phyloP scores from a whole-genome alignment of 2,329 filamentous ascomycete genomes.

The Xylaria polymorpha region DNA sequence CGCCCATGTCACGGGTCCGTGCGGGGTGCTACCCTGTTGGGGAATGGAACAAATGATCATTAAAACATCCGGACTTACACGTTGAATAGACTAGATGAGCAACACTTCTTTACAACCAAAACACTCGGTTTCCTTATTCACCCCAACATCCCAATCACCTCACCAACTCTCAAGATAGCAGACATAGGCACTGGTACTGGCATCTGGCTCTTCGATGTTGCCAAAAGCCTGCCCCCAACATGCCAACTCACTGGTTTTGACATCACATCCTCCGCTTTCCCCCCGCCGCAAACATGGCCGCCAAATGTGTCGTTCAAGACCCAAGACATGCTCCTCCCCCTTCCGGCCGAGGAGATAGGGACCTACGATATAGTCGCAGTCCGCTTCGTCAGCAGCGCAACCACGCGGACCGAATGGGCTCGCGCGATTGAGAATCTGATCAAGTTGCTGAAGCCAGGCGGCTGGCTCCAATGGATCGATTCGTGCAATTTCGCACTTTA shows the following conservation, averaged over 20 bases:
- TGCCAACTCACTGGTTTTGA: conserved; percentile 25
- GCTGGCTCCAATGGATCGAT: conserved; percentile 29
- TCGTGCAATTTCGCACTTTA: conserved; percentile 27
- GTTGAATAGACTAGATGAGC: conserved; percentile 24
- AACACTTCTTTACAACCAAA: conserved; percentile 25
- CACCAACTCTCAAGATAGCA: conserved; percentile 19
- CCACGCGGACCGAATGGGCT: conserved; percentile 20
- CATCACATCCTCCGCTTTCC: conserved; percentile 19
- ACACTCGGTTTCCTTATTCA: conserved; percentile 26
- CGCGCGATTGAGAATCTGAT: conserved; percentile 18
- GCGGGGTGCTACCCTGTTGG: too few species aligned
- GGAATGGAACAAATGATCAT: not conserved
- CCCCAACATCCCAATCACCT: conserved; percentile 22
- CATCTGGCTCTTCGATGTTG: conserved; percentile 19
- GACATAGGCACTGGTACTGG: conserved; percentile 27
- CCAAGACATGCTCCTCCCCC: conserved; percentile 24
- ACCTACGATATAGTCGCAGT: conserved; percentile 25
- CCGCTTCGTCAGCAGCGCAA: conserved; percentile 24
- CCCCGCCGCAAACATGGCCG: conserved; percentile 16
- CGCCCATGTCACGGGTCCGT: too few species aligned
- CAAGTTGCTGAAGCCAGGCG: conserved; percentile 21
- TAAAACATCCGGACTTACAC: conserved; percentile 4
- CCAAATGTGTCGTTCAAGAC: conserved; percentile 22
- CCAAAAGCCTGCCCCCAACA: conserved; percentile 20
- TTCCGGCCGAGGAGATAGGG: conserved; percentile 20